Base-by-base conservation (phyloP, 1,139 yeast genomes). In the Suhomyces panamericanus region DNA sequence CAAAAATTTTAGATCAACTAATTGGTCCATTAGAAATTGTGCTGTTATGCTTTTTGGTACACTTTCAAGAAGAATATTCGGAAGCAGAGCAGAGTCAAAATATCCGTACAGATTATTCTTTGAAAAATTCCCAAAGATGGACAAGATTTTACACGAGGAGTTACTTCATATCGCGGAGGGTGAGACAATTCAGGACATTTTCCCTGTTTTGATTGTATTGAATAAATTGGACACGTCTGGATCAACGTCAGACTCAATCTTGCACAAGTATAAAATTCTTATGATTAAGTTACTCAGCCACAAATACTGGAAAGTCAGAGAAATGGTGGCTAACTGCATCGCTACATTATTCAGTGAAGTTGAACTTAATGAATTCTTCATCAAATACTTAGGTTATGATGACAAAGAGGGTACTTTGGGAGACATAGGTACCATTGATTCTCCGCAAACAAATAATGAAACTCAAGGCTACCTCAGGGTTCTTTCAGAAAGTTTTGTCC, bases 1-100 rank as follows among this genome's bases (percentile, higher is more conserved):
- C 34, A 55, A 66, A 1, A 76, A 83, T 32, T 88, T 91, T 62
- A 73, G 78, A 1, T 80, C 87, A 4, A 68, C 74, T 0, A 72
- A 81, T 28, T 91, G 98, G 98, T 83, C 96, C 0, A 77, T 93
- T 28, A 74, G 96, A 56, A 93, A 93, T 62, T 88, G 97, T 63
- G 89, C 96, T 0, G 86, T 91, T 26, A 93, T 93, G 98, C 72
- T 93, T 34, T 93, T 90, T 60, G 85, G 95, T 1, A 82, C 96
- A 0, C 63, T 91, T 36, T 93, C 87, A 57, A 83, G 83, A 49
- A 76, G 95, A 49, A 59, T 93, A 4, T 90, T 91, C 64, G 95
- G 95, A 3, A 78, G 81, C 12, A 73, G 74, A 32, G 69, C 68
- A 39, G 57, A 66, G 10, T 35, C 50, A 6, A 41, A 41, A 5